Conservation (phyloP, 805 yeast species). For the Metschnikowia cerradonensis region DNA sequence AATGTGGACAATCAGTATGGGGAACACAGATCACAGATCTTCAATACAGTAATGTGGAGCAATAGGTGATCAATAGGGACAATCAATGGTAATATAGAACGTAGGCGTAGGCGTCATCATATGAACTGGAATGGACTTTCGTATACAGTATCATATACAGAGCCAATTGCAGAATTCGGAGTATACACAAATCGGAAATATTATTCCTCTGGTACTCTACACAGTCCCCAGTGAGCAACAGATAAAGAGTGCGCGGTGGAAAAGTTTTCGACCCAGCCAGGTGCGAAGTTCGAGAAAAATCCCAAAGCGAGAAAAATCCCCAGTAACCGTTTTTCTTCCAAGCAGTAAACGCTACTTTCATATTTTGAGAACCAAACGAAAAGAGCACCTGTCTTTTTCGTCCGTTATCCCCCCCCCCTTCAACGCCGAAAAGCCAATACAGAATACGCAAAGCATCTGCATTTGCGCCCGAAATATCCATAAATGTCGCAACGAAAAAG, state of each 20-base stretch:
- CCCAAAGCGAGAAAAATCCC: conserved; percentile 1
- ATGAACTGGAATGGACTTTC: no score
- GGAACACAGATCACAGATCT: no score
- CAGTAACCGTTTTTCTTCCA: conserved; percentile 2
- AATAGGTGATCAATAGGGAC: no score
- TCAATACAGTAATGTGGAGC: no score
- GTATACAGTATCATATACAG: no score
- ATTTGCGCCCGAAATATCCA: conserved; percentile 2
- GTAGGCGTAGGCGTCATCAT: no score
- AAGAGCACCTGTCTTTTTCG: background rate
- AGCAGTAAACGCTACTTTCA: conserved; percentile 3
- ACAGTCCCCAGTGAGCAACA: conserved; percentile 1
- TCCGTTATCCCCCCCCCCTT: background rate
- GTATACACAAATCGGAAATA: no score
- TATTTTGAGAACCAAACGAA: background rate
- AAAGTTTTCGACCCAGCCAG: conserved; percentile 3
- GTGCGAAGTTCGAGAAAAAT: conserved; percentile 5
- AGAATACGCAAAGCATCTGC: conserved; percentile 1
- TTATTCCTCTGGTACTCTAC: background rate
- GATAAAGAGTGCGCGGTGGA: conserved; percentile 2
- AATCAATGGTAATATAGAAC: no score
- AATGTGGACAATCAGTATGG: no score
- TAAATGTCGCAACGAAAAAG: conserved; percentile 20
- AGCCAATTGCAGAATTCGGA: no score
- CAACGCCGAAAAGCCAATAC: background rate